A percentile compares a stretch with the other conserved stretches of the same genome.
Conservation (phyloP, 345 rosid species). For the Eucalyptus brandiana region DNA sequence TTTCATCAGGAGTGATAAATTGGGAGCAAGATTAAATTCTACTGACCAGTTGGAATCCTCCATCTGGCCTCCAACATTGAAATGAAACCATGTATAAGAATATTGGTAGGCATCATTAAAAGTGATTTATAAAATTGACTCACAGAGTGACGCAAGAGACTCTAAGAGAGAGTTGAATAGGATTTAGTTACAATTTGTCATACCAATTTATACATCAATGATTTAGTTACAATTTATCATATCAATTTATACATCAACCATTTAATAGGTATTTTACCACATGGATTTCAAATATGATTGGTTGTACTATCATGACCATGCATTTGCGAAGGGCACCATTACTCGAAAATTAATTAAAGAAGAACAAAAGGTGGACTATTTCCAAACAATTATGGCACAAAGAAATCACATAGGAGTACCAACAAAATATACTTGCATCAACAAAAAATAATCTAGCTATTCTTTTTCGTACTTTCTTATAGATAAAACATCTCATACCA, state of each 20-base stretch:
- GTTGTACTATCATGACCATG: background rate
- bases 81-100: background rate
- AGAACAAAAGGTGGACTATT: background rate
- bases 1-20: background rate
- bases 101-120: background rate
- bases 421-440: background rate
- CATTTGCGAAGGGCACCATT: background rate
- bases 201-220: background rate
- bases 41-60: background rate
- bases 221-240: background rate
- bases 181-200: background rate
- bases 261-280: background rate
- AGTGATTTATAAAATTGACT: background rate
- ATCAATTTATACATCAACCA: background rate
- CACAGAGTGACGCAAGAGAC: background rate
- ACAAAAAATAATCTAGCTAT: background rate
- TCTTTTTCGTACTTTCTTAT: background rate
- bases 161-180: background rate
- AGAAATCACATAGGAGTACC: background rate
- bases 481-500: constrained; percentile 1
- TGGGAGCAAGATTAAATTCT: background rate
- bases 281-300: background rate
- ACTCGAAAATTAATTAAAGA: background rate
- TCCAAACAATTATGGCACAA: background rate
- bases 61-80: background rate